Evolutionary conservation across 768 basidiomycete genomes (phyloP), one percentile per base, ranked within the genome.

Genomic region (Suillus ampliporus): DNA sequence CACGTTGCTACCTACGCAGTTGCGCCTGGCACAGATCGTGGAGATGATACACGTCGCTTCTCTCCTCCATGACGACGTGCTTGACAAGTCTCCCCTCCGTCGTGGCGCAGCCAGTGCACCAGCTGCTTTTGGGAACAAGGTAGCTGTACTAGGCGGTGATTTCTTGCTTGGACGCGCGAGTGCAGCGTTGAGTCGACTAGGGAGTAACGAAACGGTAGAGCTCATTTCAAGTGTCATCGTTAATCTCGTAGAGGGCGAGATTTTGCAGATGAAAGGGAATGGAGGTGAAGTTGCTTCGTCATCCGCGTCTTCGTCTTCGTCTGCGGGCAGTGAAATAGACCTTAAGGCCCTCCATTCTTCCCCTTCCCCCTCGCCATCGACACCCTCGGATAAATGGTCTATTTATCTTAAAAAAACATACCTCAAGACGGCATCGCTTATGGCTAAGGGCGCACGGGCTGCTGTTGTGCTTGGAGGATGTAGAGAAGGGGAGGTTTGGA

Each of bases 41-140:
- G 97, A 99, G 75, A 97, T 99, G 95, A 92, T 99, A 53, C 95
- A 99, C 73, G 91, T 98, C 64, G 96, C 97, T 28, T 95, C 92
- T 4, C 83, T 95, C 11, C 80, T 99, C 19, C 97, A 99, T 74
- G 94, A 99, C 80, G 90, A 91, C 69, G 94, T 99, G 58, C 85
- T 91, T 62, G 91, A 94, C 79, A 76, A 77, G 64, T 86, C 91
- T 1, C 80, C 88, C 9, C 84, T 94, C 7, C 88, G 95, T 7
- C 83, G 96, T 0, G 83, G 85, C 14, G 79, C 80, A 4, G 83
- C 89, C 23, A 85, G 86, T 23, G 93, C 93, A 0, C 88, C 91
- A 0, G 82, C 85, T 31, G 84, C 87, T 1, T 94, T 95, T 71
- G 94, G 92, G 13, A 97, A 96, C 83, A 99, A 99, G 74, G 84